Base-by-base conservation (phyloP, 148 eudicot species). In the Agrostemma githago region DNA sequence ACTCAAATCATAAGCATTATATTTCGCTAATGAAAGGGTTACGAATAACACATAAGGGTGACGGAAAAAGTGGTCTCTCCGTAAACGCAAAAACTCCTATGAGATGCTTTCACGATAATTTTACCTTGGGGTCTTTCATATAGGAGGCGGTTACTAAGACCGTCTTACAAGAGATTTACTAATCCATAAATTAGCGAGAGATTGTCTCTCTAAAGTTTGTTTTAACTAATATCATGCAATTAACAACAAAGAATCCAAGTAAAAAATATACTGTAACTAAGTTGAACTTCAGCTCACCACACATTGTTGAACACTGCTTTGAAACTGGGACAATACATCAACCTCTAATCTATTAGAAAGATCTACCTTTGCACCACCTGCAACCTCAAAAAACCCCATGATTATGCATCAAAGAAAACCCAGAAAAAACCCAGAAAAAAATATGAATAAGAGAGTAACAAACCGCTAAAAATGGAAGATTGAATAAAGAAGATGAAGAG, bases 301-400 rank as follows among this genome's bases (percentile, higher is more conserved):
- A 80, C 98, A 94, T 77, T 89, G 96, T 80, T 91, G 88, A 73
- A 94, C 86, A 70, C 53, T 83, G 66, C 71, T 82, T 74, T 94
- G 98, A 63, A 94, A 94, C 72, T 79, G 75, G 3, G 85, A 84
- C 66, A 94, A 84, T 60, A 83, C 82, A 72, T 69, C 81, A 69
- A 86, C 70, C 60, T 87, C 80, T 77, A 71, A 72, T 44, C 11
- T 72, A 54, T 76, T 78, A 39, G 79, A 72, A 40, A 63, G 51
- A 57, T 63, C 44, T 21, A 79, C 6, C 76, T 77, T 75, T 68
- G 56, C 63, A 26, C 77, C 53, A 66, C 89, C 90, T 86, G 79
- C 70, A 16, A 70, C 26, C 5, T 11, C 38, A 73, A 8, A 68
- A 70, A 57, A 71, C 58, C 38, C 39, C 76, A 80, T 19, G 34